Percentiles rank a stretch among this genome's conserved stretches.
Evolutionary conservation across 345 rosid genomes (phyloP).

Genomic region (Dipteronia dyeriana): DNA sequence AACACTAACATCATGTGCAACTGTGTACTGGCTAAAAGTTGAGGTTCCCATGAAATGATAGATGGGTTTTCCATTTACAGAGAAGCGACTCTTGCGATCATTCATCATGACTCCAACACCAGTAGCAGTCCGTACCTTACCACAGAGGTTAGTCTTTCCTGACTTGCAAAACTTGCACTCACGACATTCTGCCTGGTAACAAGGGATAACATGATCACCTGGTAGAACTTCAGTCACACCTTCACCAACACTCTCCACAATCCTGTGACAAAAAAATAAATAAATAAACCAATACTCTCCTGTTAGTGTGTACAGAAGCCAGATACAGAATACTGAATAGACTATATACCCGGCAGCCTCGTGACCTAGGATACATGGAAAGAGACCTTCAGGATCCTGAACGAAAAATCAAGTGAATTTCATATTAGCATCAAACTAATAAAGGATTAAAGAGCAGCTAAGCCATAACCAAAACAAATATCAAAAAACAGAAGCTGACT

Average conservation of each 20-base stretch:
- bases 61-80: constrained; percentile 78
- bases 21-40: constrained; percentile 96
- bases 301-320: background rate
- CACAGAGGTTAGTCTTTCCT: constrained; percentile 97
- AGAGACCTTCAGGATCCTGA: constrained; percentile 95
- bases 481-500: background rate
- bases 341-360: constrained; percentile 90
- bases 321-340: constrained; percentile 7
- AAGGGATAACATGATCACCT: constrained; percentile 97
- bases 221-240: constrained; percentile 89
- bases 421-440: background rate
- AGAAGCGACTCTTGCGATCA: constrained; percentile 85
- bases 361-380: constrained; percentile 96
- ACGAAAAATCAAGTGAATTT: constrained; percentile 21
- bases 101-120: constrained; percentile 97
- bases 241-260: constrained; percentile 98
- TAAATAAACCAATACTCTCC: background rate
- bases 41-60: constrained; percentile 99
- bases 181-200: constrained; percentile 98
- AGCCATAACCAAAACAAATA: background rate
- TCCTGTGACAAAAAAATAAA: constrained; percentile 36
- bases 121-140: constrained; percentile 88
- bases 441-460: background rate
- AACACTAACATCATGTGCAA: constrained; percentile 97
- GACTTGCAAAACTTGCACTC: constrained; percentile 99